Percentiles rank a stretch among this genome's conserved stretches.
These are phyloP conservation scores for Dendrocalamus sinicus DNA, from an alignment of 176 grass and related monocot species.

Conservation along the genomic window DNA sequence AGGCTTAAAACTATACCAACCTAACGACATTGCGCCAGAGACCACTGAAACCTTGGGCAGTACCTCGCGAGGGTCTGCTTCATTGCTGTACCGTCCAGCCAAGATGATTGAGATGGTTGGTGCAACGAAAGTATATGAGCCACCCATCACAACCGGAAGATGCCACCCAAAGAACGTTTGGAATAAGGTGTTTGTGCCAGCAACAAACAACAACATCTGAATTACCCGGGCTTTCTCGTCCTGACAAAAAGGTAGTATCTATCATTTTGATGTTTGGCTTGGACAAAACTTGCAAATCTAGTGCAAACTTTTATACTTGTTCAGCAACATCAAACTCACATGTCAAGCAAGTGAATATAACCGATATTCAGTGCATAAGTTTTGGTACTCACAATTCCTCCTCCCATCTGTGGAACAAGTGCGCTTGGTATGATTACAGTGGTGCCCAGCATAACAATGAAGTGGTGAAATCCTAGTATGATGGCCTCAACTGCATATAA, in stretches of 20 bases:
- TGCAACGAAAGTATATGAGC: conserved; percentile 79
- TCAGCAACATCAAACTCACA: neutral
- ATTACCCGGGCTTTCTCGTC: conserved; percentile 87
- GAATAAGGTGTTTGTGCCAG: conserved; percentile 94
- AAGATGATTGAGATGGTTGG: conserved; percentile 96
- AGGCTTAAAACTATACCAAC: conserved; percentile 39
- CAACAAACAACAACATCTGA: conserved; percentile 90
- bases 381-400: conserved; percentile 71
- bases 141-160: conserved; percentile 80
- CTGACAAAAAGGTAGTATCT: conserved; percentile 35
- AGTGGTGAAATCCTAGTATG: conserved; percentile 94
- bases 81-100: conserved; percentile 77
- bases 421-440: conserved; percentile 93
- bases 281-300: neutral
- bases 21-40: conserved; percentile 92
- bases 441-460: conserved; percentile 93
- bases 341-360: conserved; percentile 4
- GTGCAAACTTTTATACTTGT: neutral
- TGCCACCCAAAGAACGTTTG: conserved; percentile 88
- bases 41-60: conserved; percentile 76
- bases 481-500: conserved; percentile 80
- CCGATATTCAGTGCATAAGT: neutral
- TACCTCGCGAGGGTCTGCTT: conserved; percentile 82
- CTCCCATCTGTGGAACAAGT: conserved; percentile 98
- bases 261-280: neutral